Evolutionary conservation across 768 basidiomycete species (phyloP).

Genomic region (Baorangia bicolor): DNA sequence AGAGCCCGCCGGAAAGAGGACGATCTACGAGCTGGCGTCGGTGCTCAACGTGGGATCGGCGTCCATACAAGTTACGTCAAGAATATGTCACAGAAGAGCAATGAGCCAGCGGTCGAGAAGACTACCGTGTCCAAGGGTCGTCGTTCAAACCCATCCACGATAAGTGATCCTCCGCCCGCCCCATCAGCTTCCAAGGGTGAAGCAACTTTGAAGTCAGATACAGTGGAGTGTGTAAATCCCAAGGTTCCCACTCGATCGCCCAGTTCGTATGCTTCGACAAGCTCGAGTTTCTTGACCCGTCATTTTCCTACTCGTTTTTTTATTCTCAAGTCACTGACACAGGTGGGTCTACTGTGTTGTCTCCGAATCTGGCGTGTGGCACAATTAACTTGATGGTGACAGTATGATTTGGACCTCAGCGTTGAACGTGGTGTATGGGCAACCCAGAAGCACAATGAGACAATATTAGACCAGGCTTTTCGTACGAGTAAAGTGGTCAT

Average conservation of each 20-base stretch:
- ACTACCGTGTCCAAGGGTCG: neutral
- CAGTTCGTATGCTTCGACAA: conserved; percentile 77
- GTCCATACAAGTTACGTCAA: conserved; percentile 84
- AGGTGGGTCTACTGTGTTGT: conserved; percentile 43
- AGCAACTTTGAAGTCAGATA: conserved; percentile 17
- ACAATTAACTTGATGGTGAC: neutral
- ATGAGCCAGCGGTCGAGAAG: conserved; percentile 12
- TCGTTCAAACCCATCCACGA: neutral
- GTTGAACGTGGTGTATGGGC: conserved; percentile 83
- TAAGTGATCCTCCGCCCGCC: conserved; percentile 18
- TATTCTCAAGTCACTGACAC: conserved; percentile 85
- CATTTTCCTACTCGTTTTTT: conserved; percentile 91
- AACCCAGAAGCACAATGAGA: conserved; percentile 91
- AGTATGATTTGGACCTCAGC: conserved; percentile 81
- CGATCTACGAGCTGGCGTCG: conserved; percentile 86
- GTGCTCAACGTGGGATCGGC: conserved; percentile 83
- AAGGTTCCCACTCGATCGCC: conserved; percentile 40
- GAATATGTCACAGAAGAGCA: conserved; percentile 48
- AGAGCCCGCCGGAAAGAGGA: conserved; percentile 79
- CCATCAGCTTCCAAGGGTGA: conserved; percentile 41
- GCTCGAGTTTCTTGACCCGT: conserved; percentile 70
- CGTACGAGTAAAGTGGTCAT: conserved; percentile 88
- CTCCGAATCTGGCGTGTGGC: neutral
- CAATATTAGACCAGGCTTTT: conserved; percentile 87
- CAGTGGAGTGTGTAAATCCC: neutral